These are phyloP conservation scores for Triglochin maritima DNA, from an alignment of 106 monocot species.

Conservation along the genomic window DNA sequence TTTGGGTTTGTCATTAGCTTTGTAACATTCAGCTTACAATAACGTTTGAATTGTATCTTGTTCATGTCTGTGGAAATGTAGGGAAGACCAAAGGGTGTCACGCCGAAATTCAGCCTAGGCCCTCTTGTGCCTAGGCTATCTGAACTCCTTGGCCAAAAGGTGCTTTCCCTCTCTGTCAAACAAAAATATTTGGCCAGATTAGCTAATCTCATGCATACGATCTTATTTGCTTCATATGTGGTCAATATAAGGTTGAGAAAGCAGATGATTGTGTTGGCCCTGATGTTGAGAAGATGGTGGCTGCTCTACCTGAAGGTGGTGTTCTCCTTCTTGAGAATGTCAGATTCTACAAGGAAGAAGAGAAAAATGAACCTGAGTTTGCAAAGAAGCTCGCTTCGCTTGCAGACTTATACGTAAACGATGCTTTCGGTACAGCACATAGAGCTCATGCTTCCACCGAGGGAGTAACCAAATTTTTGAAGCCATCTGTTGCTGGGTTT, in stretches of 20 bases:
- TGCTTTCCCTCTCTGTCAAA: neutral
- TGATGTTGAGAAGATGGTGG: constrained; percentile 69
- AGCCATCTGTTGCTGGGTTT: constrained; percentile 27
- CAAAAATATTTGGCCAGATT: no score
- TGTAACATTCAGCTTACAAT: no score
- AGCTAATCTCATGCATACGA: neutral
- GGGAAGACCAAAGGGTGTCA: constrained; percentile 38
- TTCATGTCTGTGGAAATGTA: neutral
- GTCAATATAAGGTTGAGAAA: constrained; percentile 19
- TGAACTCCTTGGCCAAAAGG: constrained; percentile 62
- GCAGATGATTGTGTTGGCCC: constrained; percentile 75
- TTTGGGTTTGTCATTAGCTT: no score
- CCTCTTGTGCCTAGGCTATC: constrained; percentile 72
- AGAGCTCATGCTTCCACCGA: constrained; percentile 68
- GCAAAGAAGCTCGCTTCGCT: constrained; percentile 86
- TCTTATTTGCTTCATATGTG: neutral
- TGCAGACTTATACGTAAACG: constrained; percentile 82
- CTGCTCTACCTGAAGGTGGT: constrained; percentile 54
- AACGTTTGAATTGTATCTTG: neutral
- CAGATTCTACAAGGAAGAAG: constrained; percentile 82
- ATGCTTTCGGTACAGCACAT: constrained; percentile 75
- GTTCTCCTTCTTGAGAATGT: constrained; percentile 86
- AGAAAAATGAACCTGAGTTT: constrained; percentile 89
- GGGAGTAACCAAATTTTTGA: constrained; percentile 33
- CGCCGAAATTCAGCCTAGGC: constrained; percentile 57